A percentile compares a stretch with the other conserved stretches of the same genome.
These are phyloP conservation scores for Azolla pinnata DNA, from an alignment of 75 land plant species.

Conservation along the genomic window DNA sequence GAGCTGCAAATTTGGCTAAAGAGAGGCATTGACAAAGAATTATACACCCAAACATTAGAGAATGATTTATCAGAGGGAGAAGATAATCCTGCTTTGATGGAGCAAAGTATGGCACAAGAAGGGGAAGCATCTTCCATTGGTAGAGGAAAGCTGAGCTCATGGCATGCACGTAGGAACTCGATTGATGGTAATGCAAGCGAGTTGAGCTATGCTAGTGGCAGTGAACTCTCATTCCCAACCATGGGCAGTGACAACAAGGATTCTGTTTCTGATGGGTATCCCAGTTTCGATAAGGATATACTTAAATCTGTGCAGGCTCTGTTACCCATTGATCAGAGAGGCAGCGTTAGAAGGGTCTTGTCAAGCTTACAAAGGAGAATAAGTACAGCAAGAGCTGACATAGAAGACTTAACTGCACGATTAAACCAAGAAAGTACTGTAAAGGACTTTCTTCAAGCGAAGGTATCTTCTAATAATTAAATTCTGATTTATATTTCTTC, in stretches of 20 bases:
- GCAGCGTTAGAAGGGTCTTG: slow-evolving; percentile 57
- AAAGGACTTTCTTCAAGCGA: slow-evolving; percentile 48
- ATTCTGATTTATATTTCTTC: too few species aligned
- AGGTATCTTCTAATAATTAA: neutral
- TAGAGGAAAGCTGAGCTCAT: neutral
- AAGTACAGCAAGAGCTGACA: slow-evolving; percentile 63
- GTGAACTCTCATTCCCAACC: slow-evolving; percentile 41
- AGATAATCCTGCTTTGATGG: neutral
- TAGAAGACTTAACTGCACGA: slow-evolving; percentile 86
- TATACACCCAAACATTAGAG: neutral
- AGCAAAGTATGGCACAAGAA: neutral
- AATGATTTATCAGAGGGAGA: neutral
- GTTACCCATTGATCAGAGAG: slow-evolving; percentile 62
- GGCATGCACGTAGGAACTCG: slow-evolving; percentile 58
- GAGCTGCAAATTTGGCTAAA: neutral
- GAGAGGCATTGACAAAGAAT: neutral
- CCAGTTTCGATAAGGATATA: slow-evolving; percentile 27
- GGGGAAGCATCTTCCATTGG: neutral
- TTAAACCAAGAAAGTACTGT: slow-evolving; percentile 83
- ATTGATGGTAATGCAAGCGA: slow-evolving; percentile 67
- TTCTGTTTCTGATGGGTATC: slow-evolving; percentile 7
- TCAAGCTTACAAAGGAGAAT: slow-evolving; percentile 51
- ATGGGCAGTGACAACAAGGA: slow-evolving; percentile 28
- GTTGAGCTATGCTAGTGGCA: slow-evolving; percentile 55
- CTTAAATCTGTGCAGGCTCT: slow-evolving; percentile 33